Base-by-base conservation (phyloP, 2,329 filamentous ascomycete species). In the Paraphaeosphaeria sporulosa region DNA sequence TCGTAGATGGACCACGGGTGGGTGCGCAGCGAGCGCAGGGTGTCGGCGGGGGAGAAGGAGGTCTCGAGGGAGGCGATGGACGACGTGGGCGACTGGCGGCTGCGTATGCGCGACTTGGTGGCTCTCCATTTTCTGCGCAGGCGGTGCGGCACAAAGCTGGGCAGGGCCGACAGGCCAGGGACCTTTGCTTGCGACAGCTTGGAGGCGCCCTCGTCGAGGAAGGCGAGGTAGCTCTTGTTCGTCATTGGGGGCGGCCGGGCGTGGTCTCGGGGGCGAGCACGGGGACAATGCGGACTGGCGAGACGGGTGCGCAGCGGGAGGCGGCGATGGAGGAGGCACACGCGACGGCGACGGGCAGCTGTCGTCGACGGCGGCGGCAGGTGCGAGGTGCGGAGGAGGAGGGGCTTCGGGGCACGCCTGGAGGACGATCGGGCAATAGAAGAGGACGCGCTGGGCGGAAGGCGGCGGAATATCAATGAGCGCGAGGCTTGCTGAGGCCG, bases 1-100 rank as follows among this genome's bases (percentile, higher is more conserved):
- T 98, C 94, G 76, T 93, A 91, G 54, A 89, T 82, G 54, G 86
- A 90, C 92, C 92, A 97, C 65, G 87, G 87, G 75, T 95, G 92
- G 61, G 86, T 86, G 70, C 90, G 89, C 64, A 97, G 83, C 40
- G 90, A 87, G 62, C 87, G 86, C 62, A 97, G 79, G 13, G 93
- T 93, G 73, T 96, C 90, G 71, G 86, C 83, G 5, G 92, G 89
- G 67, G 90, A 93, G 78, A 93, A 91, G 0, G 93, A 97, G 17
- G 89, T 93, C 78, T 96, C 87, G 57, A 97, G 83, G 32, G 85
- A 85, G 53, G 92, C 87, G 72, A 97, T 87, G 64, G 90, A 90
- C 53, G 91, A 89, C 23, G 89, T 85, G 48, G 89, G 88, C 43
- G 88, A 87, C 69, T 88, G 81, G 67, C 88, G 82, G 71, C 87